These are phyloP conservation scores for Populus alba DNA, from an alignment of 345 rosid species.

Conservation along the genomic window DNA sequence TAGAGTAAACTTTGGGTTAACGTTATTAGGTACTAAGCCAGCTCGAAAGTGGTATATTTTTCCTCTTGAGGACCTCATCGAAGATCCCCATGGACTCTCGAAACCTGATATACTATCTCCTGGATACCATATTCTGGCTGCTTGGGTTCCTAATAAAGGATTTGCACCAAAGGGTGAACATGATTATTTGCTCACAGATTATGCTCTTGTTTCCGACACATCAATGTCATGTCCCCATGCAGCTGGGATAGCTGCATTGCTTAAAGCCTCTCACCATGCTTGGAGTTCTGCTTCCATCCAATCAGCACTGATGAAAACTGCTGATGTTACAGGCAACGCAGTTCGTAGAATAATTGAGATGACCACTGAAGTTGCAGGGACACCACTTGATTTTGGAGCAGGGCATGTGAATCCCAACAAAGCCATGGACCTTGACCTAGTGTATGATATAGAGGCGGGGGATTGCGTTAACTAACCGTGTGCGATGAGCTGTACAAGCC, in stretches of 20 bases:
- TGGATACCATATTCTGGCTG: conserved; percentile 42
- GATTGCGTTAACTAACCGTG: conserved; percentile 39
- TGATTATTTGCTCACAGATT: conserved; percentile 37
- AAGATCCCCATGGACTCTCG: conserved; percentile 39
- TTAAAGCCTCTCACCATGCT: conserved; percentile 34
- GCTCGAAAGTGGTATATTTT: conserved; percentile 40
- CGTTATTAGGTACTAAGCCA: conserved; percentile 33
- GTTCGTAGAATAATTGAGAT: conserved; percentile 30
- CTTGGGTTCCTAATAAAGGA: conserved; percentile 43
- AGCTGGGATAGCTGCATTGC: conserved; percentile 38
- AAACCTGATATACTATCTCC: conserved; percentile 53
- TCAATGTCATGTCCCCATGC: conserved; percentile 51
- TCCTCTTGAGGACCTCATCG: conserved; percentile 42
- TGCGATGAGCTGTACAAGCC: conserved; percentile 35
- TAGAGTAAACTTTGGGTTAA: conserved; percentile 32
- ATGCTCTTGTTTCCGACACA: conserved; percentile 35
- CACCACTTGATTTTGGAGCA: conserved; percentile 51
- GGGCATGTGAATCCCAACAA: conserved; percentile 44
- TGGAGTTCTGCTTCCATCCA: conserved; percentile 49
- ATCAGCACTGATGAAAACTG: conserved; percentile 51
- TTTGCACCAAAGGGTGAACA: conserved; percentile 19
- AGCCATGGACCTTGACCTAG: conserved; percentile 46
- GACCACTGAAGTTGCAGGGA: conserved; percentile 30
- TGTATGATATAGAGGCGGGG: conserved; percentile 35
- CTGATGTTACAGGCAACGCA: conserved; percentile 23